Conservation (phyloP, 2,329 filamentous ascomycete genomes). For the Calonectria multiphialidica region DNA sequence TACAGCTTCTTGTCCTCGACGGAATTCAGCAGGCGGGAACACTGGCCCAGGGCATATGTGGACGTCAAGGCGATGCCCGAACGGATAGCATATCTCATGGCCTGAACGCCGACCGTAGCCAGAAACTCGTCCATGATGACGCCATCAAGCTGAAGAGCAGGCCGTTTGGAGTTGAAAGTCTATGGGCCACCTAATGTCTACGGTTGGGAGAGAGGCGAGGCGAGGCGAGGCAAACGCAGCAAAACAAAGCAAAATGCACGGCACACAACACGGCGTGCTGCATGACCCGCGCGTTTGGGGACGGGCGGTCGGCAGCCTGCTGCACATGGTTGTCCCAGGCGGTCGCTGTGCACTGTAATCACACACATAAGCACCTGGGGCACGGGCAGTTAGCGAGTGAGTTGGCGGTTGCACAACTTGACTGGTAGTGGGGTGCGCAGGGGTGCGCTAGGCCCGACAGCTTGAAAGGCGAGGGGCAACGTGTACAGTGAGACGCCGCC, state of each 20-base stretch:
- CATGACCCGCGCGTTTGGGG: neutral
- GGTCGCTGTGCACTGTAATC: conserved; percentile 8
- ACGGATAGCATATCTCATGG: conserved; percentile 91
- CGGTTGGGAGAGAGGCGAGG: neutral
- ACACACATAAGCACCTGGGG: neutral
- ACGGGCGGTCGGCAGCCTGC: neutral
- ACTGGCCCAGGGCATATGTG: conserved; percentile 86
- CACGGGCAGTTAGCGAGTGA: conserved; percentile 10
- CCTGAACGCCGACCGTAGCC: conserved; percentile 70
- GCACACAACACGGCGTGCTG: conserved; percentile 7
- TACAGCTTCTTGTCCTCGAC: conserved; percentile 79
- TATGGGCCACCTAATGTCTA: conserved; percentile 1
- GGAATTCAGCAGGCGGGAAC: conserved; percentile 80
- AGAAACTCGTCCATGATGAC: conserved; percentile 76
- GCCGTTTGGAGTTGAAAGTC: conserved; percentile 1
- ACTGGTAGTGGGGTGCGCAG: conserved; percentile 29
- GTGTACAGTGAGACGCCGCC: conserved; percentile 36
- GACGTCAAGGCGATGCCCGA: conserved; percentile 90
- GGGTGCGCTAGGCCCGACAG: neutral
- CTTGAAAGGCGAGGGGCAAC: conserved; percentile 27
- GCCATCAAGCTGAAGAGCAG: conserved; percentile 12
- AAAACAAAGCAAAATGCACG: conserved; percentile 14
- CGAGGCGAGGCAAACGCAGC: neutral
- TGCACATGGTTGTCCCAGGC: neutral
- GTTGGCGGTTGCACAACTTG: conserved; percentile 25